Conservation (phyloP, 2,329 filamentous ascomycete genomes). For the Chrysoporthe puriensis region DNA sequence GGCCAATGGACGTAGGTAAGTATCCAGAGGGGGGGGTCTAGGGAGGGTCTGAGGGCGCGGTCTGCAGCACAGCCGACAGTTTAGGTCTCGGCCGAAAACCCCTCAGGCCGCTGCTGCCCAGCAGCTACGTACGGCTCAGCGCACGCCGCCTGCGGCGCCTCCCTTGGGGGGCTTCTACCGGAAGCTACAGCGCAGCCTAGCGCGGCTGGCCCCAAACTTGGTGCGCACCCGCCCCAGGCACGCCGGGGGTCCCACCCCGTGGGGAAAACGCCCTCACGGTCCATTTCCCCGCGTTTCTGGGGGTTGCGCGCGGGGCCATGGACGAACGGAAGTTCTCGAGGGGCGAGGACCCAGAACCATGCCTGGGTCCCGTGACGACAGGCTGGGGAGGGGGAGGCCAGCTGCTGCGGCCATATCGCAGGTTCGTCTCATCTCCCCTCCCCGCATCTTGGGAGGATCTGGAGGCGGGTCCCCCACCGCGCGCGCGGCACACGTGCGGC, state of each 20-base stretch:
- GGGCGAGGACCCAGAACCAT: no score
- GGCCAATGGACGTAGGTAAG: no score
- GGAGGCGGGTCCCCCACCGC: neutral
- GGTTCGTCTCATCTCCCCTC: neutral
- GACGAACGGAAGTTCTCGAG: constrained; percentile 19
- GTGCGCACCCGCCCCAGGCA: neutral
- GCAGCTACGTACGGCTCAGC: neutral
- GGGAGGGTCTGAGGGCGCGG: neutral
- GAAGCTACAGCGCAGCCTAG: neutral
- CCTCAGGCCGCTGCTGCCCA: neutral
- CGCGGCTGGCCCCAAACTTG: neutral
- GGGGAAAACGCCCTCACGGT: constrained; percentile 15
- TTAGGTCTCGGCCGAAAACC: constrained; percentile 1
- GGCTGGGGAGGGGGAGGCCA: neutral
- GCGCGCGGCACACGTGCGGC: constrained; percentile 15
- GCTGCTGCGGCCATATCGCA: neutral
- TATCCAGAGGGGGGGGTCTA: neutral
- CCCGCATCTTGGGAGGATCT: neutral
- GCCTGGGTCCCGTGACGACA: neutral
- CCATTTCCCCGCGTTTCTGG: neutral
- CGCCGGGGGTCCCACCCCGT: constrained; percentile 13
- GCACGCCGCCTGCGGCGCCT: no score
- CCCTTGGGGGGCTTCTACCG: no score
- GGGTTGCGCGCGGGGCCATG: constrained; percentile 1
- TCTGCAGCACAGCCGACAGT: neutral